Percentiles rank a stretch among this genome's conserved stretches.
Conservation (phyloP, 768 basidiomycete genomes). For the Nevesoporus exiguus region DNA sequence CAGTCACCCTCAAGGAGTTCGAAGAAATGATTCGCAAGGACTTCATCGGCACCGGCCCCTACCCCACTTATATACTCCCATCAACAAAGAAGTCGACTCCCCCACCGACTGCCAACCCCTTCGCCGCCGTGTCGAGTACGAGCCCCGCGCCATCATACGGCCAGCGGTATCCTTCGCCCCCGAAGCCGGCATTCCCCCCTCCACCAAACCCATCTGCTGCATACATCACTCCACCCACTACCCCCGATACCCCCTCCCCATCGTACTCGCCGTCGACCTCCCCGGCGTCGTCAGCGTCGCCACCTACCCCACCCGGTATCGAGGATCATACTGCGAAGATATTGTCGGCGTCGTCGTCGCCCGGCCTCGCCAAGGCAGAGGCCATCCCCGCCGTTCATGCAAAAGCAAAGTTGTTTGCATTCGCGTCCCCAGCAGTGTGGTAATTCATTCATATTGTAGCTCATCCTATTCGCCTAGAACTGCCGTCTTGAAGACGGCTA, state of each 20-base stretch:
- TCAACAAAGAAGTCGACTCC: slow-evolving; percentile 61
- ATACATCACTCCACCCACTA: slow-evolving; percentile 30
- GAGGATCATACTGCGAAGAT: slow-evolving; percentile 50
- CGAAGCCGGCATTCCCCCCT: slow-evolving; percentile 24
- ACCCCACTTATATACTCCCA: slow-evolving; percentile 60
- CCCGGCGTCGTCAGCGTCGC: slow-evolving; percentile 59
- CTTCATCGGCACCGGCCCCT: slow-evolving; percentile 53
- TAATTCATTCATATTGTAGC: slow-evolving; percentile 34
- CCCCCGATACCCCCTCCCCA: slow-evolving; percentile 55
- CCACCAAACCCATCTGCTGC: slow-evolving; percentile 11
- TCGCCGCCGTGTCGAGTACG: slow-evolving; percentile 31
- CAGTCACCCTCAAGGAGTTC: slow-evolving; percentile 55
- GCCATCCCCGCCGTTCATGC: slow-evolving; percentile 30
- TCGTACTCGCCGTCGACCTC: slow-evolving; percentile 51
- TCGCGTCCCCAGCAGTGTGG: slow-evolving; percentile 60
- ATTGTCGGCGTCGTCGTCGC: slow-evolving; percentile 41
- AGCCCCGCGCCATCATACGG: slow-evolving; percentile 30
- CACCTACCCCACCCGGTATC: slow-evolving; percentile 52
- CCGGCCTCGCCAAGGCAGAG: slow-evolving; percentile 19
- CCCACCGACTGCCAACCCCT: slow-evolving; percentile 28
- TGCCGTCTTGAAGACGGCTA: slow-evolving; percentile 31
- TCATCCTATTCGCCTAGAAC: slow-evolving; percentile 23
- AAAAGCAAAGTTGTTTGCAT: slow-evolving; percentile 63
- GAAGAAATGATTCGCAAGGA: slow-evolving; percentile 58
- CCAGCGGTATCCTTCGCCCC: slow-evolving; percentile 31